Evolutionary conservation across 2,329 filamentous ascomycete genomes (phyloP), one percentile per base, ranked within the genome.

Genomic region (Exophiala sp.): DNA sequence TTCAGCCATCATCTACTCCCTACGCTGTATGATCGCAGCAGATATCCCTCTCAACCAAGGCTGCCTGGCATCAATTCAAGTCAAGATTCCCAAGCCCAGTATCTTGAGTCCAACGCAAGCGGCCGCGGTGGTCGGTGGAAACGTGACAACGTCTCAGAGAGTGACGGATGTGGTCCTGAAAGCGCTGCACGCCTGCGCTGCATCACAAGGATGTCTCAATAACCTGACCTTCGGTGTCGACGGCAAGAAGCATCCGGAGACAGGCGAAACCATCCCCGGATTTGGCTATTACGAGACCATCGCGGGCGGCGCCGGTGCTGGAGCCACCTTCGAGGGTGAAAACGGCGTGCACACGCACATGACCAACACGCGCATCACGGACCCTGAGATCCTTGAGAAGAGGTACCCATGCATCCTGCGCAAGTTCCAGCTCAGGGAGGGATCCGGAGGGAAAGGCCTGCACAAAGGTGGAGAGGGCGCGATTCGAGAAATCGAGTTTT

Each of bases 211-310:
- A 1, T 61, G 58, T 33, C 59, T 62, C 53, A 68, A 67, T 54
- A 66, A 63, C 43, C 50, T 68, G 4, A 65, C 64, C 18, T 67
- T 67, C 38, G 65, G 65, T 21, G 47, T 33, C 5, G 59, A 61
- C 20, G 60, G 52, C 20, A 43, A 33, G 18, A 53, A 20, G 6
- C 12, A 49, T n/a, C 45, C 35, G 18, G 20, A 35, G n/a, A 40
- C 36, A 11, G 42, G 40, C 16, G 20, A 34, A 3, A 38, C 33
- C 3, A 45, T 52, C 29, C 18, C 45, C 16, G 57, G 87, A 0
- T 90, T 90, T 64, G 87, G 87, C 0, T 91, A 91, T 65, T 88
- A 87, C 68, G 89, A 94, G 70, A 92, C 88, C 5, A 91, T 94
- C 58, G 85, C 86, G 0, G 88, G 89, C 36, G 89, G 89, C 0